phyloP scores from a whole-genome alignment of 495 filamentous ascomycete species.

The Aspergillus diversus region DNA sequence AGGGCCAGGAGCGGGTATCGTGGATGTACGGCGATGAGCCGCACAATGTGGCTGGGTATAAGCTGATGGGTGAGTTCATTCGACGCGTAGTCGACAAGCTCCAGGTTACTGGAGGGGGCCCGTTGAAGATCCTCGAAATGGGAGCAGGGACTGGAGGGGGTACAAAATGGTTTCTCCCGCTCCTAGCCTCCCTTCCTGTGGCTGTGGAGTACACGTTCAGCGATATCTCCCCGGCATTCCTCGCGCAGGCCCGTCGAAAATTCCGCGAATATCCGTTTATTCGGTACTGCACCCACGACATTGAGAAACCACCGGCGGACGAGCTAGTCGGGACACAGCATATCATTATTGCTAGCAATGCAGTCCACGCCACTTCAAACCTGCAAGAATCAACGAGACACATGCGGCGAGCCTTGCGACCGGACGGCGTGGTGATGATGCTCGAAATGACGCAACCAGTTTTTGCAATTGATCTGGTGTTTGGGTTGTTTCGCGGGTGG shows the following conservation, averaged over 20 bases:
- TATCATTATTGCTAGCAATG: conserved; percentile 52
- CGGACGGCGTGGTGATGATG: conserved; percentile 44
- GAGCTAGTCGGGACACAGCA: conserved; percentile 45
- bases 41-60: conserved; percentile 42
- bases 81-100: conserved; percentile 33
- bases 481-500: conserved; percentile 57
- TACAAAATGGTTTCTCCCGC: conserved; percentile 40
- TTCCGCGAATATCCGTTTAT: conserved; percentile 50
- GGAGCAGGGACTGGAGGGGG: conserved; percentile 52
- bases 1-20: conserved; percentile 49
- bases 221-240: conserved; percentile 48
- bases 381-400: conserved; percentile 32
- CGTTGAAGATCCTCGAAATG: conserved; percentile 49
- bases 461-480: conserved; percentile 52
- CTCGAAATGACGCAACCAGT: conserved; percentile 45
- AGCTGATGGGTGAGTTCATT: conserved; percentile 50
- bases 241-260: conserved; percentile 41
- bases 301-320: conserved; percentile 42
- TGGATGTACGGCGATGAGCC: conserved; percentile 50
- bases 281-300: conserved; percentile 48
- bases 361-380: conserved; percentile 52
- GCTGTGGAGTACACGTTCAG: conserved; percentile 55
- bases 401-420: conserved; percentile 39
- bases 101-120: conserved; percentile 7
- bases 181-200: conserved; percentile 37